A percentile compares a stretch with the other conserved stretches of the same genome.
Evolutionary conservation across 2,329 filamentous ascomycete genomes (phyloP).

Genomic region (Balansia obtecta): DNA sequence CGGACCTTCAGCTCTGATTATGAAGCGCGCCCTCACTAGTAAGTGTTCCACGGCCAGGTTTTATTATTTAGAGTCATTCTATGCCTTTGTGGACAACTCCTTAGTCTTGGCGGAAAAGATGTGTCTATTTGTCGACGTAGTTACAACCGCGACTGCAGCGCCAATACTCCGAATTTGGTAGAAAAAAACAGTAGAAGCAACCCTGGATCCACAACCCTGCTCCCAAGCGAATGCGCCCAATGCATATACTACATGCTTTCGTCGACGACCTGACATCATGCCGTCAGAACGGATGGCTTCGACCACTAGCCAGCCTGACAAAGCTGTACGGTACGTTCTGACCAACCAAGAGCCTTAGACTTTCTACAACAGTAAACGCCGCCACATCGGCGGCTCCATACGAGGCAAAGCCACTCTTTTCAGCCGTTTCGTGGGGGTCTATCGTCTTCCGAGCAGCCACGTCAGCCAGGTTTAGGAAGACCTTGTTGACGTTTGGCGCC

Average conservation of each 20-base stretch:
- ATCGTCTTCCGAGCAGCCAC: conserved; percentile 38
- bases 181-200: too few relatives aligned
- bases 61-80: too few relatives aligned
- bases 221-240: too few relatives aligned
- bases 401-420: conserved; percentile 63
- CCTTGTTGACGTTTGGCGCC: conserved; percentile 40
- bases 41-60: background rate
- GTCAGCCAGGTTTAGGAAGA: conserved; percentile 70
- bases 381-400: conserved; percentile 71
- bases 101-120: too few relatives aligned
- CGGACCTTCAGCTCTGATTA: background rate
- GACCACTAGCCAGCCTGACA: conserved; percentile 56
- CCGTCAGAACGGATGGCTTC: conserved; percentile 18
- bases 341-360: conserved; percentile 62
- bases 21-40: background rate
- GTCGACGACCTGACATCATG: background rate
- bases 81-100: too few relatives aligned
- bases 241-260: background rate
- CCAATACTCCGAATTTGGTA: too few relatives aligned
- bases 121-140: too few relatives aligned
- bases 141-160: too few relatives aligned
- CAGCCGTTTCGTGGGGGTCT: conserved; percentile 58
- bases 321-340: conserved; percentile 86
- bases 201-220: too few relatives aligned
- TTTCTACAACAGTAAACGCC: conserved; percentile 77